Base-by-base conservation (phyloP, 1,284 basidiomycete genomes). In the Cutaneotrichosporon mucoides region DNA sequence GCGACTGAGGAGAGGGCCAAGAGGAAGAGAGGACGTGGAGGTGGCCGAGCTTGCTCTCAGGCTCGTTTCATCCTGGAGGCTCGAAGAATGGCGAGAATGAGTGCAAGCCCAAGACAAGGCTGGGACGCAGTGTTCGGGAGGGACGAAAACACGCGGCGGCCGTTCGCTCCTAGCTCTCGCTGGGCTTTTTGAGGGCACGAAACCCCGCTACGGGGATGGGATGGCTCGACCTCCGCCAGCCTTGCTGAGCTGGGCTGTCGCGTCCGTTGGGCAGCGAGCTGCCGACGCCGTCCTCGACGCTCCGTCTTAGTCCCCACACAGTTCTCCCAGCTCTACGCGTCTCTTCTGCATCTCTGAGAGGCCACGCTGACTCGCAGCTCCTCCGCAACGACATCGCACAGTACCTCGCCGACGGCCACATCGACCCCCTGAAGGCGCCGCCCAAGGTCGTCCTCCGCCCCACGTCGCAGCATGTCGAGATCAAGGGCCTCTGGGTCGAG, bases 401-500 rank as follows among this genome's bases (percentile, higher is more conserved):
- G 34, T 70, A 66, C 53, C 63, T 75, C 48, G 45, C 62, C 43
- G 61, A 63, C 57, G 65, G 65, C 1, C 69, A 72, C 62, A 65
- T 73, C 50, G 72, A 75, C 61, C 73, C 73, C 5, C 62, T 72
- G 47, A 55, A 57, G 24, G 38, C 62, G 8, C 61, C 68, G 5
- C 72, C 73, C 6, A 57, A 51, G 41, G 67, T 68, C 8, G 61
- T 60, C 6, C 24, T 73, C 12, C 59, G 66, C 46, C 72, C 69
- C 34, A 70, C 72, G n/a, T 70, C 66, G 59, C 42, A 56, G 37
- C 66, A 73, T 44, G 37, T 75, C 54, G 69, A 69, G 53, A 61
- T 75, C 49, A 69, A 66, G 56, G 73, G 73, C 33, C 65, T 66
- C 55, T 70, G 69, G 66, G 73, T 73, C 8, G 63, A 59, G 4